Evolutionary conservation across 768 basidiomycete genomes (phyloP).

Genomic region (Macrolepiota albuminosa): DNA sequence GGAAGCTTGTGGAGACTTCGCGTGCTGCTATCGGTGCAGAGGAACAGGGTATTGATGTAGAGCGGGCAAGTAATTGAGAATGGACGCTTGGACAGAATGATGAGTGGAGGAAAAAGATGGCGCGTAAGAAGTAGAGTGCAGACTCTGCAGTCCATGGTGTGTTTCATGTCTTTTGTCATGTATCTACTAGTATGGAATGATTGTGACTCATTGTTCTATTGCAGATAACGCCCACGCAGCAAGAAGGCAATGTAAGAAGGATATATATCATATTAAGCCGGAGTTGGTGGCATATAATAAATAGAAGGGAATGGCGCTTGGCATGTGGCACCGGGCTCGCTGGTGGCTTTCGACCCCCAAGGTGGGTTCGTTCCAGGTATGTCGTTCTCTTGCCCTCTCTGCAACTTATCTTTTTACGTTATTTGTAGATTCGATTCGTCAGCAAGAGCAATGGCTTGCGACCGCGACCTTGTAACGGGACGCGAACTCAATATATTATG

Average conservation of each 20-base stretch:
- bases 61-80: slow-evolving; percentile 91
- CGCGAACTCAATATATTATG: slow-evolving; percentile 91
- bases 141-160: slow-evolving; percentile 91
- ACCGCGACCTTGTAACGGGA: slow-evolving; percentile 88
- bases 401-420: slow-evolving; percentile 6
- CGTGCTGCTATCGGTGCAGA: slow-evolving; percentile 86
- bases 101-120: slow-evolving; percentile 89
- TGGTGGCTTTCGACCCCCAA: slow-evolving; percentile 55
- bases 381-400: slow-evolving; percentile 5
- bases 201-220: neutral
- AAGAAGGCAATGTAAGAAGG: slow-evolving; percentile 86
- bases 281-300: slow-evolving; percentile 83
- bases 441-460: slow-evolving; percentile 67
- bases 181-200: neutral
- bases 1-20: slow-evolving; percentile 84
- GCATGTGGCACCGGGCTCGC: slow-evolving; percentile 65
- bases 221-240: slow-evolving; percentile 90
- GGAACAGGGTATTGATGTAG: slow-evolving; percentile 88
- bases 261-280: slow-evolving; percentile 83
- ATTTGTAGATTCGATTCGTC: slow-evolving; percentile 43
- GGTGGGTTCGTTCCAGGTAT: slow-evolving; percentile 38
- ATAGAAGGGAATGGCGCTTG: slow-evolving; percentile 84
- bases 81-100: slow-evolving; percentile 96
- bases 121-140: slow-evolving; percentile 75
- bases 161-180: slow-evolving; percentile 23